Percentiles rank a stretch among this genome's conserved stretches.
Conservation (phyloP, 495 filamentous ascomycete genomes). For the Daldinia concentrica region DNA sequence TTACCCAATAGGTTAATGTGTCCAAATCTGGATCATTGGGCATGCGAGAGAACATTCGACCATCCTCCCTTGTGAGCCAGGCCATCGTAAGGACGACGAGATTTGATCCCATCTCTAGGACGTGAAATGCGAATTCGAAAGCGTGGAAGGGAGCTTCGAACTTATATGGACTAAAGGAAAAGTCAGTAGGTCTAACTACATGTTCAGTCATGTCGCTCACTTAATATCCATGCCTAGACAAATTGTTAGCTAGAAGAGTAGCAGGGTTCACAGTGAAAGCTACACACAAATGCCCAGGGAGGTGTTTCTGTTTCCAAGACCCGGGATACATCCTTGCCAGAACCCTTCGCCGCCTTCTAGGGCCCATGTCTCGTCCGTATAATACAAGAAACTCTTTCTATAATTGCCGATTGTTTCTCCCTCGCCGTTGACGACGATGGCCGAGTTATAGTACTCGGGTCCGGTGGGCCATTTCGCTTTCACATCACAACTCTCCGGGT, state of each 20-base stretch:
- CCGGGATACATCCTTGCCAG: conserved; percentile 59
- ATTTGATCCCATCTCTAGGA: conserved; percentile 70
- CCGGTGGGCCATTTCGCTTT: conserved; percentile 51
- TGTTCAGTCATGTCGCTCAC: conserved; percentile 44
- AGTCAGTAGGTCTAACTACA: conserved; percentile 25
- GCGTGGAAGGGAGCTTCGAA: conserved; percentile 79
- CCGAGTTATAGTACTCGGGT: conserved; percentile 79
- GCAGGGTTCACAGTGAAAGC: conserved; percentile 43
- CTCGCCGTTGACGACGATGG: conserved; percentile 75
- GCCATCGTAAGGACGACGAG: conserved; percentile 88
- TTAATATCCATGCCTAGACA: conserved; percentile 73
- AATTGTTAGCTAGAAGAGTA: background rate
- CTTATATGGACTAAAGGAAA: conserved; percentile 65
- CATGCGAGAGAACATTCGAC: conserved; percentile 54
- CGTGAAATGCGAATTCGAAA: conserved; percentile 87
- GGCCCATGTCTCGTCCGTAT: conserved; percentile 93
- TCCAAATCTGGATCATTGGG: conserved; percentile 74
- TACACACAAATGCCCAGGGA: conserved; percentile 91
- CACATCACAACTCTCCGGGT: conserved; percentile 76
- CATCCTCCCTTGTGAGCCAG: conserved; percentile 74
- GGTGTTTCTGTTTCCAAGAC: conserved; percentile 67
- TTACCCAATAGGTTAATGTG: conserved; percentile 91
- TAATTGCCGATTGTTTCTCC: conserved; percentile 84
- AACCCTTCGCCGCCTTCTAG: conserved; percentile 75
- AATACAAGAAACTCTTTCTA: conserved; percentile 89